phyloP scores from a whole-genome alignment of 169 alveolate genomes.

The Plasmodium knowlesi region DNA sequence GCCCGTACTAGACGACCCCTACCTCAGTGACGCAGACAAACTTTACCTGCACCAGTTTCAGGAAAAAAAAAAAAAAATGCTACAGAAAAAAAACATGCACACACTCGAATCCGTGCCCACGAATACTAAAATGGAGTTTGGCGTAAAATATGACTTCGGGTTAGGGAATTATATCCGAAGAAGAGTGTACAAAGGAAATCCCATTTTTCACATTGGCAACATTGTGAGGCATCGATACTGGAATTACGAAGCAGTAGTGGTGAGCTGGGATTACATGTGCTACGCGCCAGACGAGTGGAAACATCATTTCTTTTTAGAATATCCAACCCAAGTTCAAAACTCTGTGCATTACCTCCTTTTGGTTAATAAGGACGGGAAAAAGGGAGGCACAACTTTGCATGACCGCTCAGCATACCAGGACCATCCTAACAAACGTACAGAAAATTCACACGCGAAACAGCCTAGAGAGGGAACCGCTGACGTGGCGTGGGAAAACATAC shows the following conservation, averaged over 20 bases:
- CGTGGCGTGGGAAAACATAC: neutral
- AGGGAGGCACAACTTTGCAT: neutral
- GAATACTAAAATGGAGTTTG: conserved; percentile 43
- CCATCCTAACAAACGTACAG: neutral
- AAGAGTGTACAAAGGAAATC: conserved; percentile 57
- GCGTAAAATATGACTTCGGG: conserved; percentile 59
- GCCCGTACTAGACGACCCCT: neutral
- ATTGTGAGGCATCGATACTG: conserved; percentile 69
- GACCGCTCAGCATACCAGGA: neutral
- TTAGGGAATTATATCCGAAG: conserved; percentile 72
- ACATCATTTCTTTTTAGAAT: conserved; percentile 38
- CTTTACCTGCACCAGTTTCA: conserved; percentile 27
- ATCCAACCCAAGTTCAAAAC: conserved; percentile 48
- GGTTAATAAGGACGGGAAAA: conserved; percentile 8
- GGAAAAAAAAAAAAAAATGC: neutral
- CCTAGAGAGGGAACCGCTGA: neutral
- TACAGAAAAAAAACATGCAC: conserved; percentile 23
- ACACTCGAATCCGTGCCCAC: conserved; percentile 51
- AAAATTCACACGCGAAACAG: neutral
- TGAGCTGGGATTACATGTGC: conserved; percentile 73
- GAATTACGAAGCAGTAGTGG: conserved; percentile 70
- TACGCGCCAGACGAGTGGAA: conserved; percentile 71
- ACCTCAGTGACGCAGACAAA: conserved; percentile 40
- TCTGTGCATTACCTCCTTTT: conserved; percentile 61
- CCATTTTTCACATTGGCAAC: conserved; percentile 73